phyloP scores from a whole-genome alignment of 306 rosid species.

The Prunus padus region DNA sequence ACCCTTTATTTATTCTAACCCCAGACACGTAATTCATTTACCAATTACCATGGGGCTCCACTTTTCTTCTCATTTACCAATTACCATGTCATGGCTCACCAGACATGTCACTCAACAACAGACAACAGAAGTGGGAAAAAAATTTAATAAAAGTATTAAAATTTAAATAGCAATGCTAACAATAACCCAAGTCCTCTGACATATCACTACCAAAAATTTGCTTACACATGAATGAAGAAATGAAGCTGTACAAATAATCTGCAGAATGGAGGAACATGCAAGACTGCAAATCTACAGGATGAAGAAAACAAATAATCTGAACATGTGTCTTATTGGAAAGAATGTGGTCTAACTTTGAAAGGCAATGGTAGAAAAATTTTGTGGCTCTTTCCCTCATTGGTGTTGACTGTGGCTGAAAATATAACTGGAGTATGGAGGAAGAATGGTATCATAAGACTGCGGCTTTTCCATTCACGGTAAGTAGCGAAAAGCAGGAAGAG shows the following conservation, averaged over 20 bases:
- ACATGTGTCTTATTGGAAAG: constrained; percentile 67
- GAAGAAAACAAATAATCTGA: constrained; percentile 49
- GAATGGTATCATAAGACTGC: constrained; percentile 43
- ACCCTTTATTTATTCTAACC: constrained; percentile 16
- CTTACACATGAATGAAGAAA: constrained; percentile 94
- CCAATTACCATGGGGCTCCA: too few relatives aligned
- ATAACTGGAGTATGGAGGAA: constrained; percentile 37
- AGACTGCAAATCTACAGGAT: constrained; percentile 56
- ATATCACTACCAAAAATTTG: constrained; percentile 85
- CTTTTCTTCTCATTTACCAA: constrained; percentile 4
- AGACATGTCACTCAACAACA: constrained; percentile 36
- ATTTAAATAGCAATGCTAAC: constrained; percentile 36
- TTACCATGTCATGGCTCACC: constrained; percentile 11
- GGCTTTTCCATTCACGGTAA: constrained; percentile 40
- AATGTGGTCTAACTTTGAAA: constrained; percentile 50
- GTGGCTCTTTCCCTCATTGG: constrained; percentile 26
- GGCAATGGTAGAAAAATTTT: constrained; percentile 36
- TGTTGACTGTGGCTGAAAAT: constrained; percentile 25
- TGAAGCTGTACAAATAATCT: constrained; percentile 94
- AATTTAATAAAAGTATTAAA: not conserved
- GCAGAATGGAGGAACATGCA: constrained; percentile 62
- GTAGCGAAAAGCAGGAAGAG: constrained; percentile 56
- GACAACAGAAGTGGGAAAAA: not conserved
- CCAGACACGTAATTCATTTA: too few relatives aligned
- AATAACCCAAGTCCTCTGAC: constrained; percentile 40